phyloP scores from a whole-genome alignment of 208 protist genomes.

The Herpetomonas muscarum region DNA sequence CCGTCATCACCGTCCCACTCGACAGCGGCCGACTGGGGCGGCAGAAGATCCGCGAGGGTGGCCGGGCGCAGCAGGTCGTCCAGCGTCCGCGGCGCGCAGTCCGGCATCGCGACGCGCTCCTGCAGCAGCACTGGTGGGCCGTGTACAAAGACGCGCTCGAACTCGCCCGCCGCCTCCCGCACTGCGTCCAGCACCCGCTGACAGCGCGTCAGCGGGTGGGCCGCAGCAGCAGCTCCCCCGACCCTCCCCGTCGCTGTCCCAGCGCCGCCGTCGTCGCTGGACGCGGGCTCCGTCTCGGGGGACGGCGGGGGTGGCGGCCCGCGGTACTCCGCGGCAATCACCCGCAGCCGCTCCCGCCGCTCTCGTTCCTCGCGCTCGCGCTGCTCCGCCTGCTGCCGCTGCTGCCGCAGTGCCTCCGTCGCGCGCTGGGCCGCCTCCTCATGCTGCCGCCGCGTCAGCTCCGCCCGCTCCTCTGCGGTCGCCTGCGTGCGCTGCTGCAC shows the following conservation, averaged over 20 bases:
- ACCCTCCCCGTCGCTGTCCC: neutral
- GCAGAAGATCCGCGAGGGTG: slow-evolving; percentile 21
- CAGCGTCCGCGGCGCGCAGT: neutral
- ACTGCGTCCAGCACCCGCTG: slow-evolving; percentile 17
- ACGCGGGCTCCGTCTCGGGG: neutral
- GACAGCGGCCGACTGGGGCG: neutral
- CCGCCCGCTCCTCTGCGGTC: neutral
- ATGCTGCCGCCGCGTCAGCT: slow-evolving; percentile 4
- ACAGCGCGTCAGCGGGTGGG: slow-evolving; percentile 11
- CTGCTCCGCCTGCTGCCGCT: slow-evolving; percentile 14
- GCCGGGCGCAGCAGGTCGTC: slow-evolving; percentile 22
- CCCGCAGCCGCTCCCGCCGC: slow-evolving; percentile 14
- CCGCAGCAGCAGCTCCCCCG: neutral
- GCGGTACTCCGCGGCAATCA: slow-evolving; percentile 9
- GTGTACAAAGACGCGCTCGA: slow-evolving; percentile 24
- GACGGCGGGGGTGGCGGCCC: slow-evolving; percentile 1
- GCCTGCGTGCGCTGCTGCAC: slow-evolving; percentile 10
- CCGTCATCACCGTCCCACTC: too few relatives aligned
- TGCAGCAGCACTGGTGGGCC: slow-evolving; percentile 23
- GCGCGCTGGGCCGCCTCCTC: slow-evolving; percentile 31
- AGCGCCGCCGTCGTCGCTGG: neutral
- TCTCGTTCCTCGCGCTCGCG: slow-evolving; percentile 11
- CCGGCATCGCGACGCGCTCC: neutral
- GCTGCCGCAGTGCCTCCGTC: slow-evolving; percentile 9
- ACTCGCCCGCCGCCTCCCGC: slow-evolving; percentile 20